Conservation (phyloP, 768 basidiomycete species). For the Cystobasidiopsis lactophilus region DNA sequence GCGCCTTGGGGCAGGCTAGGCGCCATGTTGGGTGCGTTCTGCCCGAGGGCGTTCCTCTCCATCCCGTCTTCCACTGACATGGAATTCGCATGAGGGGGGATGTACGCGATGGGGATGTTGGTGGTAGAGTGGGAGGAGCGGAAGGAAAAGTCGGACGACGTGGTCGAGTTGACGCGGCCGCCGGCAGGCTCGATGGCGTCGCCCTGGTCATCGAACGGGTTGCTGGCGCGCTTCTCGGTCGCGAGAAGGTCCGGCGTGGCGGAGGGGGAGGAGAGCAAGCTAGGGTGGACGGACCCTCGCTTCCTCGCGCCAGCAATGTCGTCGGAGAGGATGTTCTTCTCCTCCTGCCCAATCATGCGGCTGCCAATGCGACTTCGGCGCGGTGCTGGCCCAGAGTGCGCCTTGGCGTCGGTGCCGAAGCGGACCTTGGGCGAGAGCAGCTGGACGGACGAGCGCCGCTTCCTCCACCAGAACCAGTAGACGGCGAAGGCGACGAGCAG, state of each 20-base stretch:
- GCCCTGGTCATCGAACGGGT: conserved; percentile 18
- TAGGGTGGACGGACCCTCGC: background rate
- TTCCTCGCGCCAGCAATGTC: background rate
- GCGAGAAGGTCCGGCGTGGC: background rate
- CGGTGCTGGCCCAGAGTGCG: conserved; percentile 9
- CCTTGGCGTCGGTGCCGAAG: conserved; percentile 3
- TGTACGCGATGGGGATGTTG: conserved; percentile 22
- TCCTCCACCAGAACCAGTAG: conserved; percentile 20
- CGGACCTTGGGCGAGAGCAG: background rate
- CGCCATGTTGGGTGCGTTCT: background rate
- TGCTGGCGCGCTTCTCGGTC: conserved; percentile 8
- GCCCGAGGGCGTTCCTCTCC: too few species aligned
- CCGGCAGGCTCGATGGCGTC: background rate
- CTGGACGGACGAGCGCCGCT: background rate
- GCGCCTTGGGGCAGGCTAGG: conserved; percentile 1
- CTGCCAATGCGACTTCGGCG: background rate
- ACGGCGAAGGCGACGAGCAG: conserved; percentile 8
- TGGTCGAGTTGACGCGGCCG: conserved; percentile 6
- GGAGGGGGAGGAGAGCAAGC: background rate
- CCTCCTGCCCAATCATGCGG: background rate
- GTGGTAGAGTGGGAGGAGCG: conserved; percentile 20
- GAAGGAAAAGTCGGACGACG: conserved; percentile 19
- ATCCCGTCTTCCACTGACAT: conserved; percentile 1
- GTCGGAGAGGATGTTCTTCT: conserved; percentile 2
- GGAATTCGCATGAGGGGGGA: conserved; percentile 17